Evolutionary conservation across 345 rosid species (phyloP).

Genomic region (Luvunga scandens): DNA sequence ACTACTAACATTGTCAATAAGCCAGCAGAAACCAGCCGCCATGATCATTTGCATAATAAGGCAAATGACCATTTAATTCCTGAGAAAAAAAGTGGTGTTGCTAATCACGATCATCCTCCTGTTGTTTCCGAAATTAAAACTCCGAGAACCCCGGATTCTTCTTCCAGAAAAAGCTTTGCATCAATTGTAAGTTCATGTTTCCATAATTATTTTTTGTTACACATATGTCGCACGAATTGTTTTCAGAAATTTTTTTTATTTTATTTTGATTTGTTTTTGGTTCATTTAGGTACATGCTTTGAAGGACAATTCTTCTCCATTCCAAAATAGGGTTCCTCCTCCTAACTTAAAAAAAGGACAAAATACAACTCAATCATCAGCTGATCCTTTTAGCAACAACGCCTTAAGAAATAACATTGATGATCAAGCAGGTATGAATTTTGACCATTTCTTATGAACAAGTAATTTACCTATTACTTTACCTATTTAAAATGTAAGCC

Average conservation of each 20-base stretch:
- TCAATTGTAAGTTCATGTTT: constrained; percentile 46
- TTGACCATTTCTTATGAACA: background rate
- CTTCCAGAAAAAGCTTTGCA: constrained; percentile 51
- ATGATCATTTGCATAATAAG: constrained; percentile 16
- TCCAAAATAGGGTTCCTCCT: constrained; percentile 28
- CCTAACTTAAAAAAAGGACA: constrained; percentile 32
- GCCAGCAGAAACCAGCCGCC: background rate
- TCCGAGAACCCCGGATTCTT: constrained; percentile 22
- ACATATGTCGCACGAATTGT: too few relatives aligned
- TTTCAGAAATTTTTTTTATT: too few relatives aligned
- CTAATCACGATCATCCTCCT: background rate
- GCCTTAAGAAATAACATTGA: constrained; percentile 29
- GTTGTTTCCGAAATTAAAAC: constrained; percentile 2
- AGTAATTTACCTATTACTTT: background rate
- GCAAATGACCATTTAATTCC: background rate
- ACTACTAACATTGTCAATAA: background rate
- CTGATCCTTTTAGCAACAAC: constrained; percentile 22
- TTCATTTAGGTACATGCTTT: constrained; percentile 42
- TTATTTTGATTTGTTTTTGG: background rate
- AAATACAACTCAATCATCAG: constrained; percentile 4
- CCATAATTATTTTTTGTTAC: background rate
- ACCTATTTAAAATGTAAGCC: too few relatives aligned
- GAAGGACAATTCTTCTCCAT: constrained; percentile 37
- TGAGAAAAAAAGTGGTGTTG: constrained; percentile 23
- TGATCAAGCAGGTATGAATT: constrained; percentile 31